Evolutionary conservation across 768 basidiomycete species (phyloP), one percentile per base, ranked within the genome.

Genomic region (Amanita molliuscula): DNA sequence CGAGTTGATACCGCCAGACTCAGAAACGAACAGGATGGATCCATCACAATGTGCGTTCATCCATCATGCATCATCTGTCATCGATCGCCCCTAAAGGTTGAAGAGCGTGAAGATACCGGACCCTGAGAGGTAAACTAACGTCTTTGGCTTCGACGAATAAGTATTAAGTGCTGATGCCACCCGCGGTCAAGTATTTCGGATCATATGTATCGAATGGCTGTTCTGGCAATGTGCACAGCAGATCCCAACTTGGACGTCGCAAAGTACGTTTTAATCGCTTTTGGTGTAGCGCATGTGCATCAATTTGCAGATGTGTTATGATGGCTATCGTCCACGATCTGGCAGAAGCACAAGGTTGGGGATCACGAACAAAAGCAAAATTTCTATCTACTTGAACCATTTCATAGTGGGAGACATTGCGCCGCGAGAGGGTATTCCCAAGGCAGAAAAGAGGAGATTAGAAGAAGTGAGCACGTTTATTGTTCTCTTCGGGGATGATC

Each of bases 1-100:
- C 3, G 28, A 25, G 18, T 51, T 36, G n/a, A 25, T 37, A 31
- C 25, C 6, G 1, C n/a, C 51, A 96, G 92, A 94, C 88, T 0
- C 92, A 97, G 61, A 95, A 93, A 63, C 78, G 95, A 7, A 96
- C 93, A 0, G 95, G 95, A 54, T 99, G 94, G 95, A 77, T 93
- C 28, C 76, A 94, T 56, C 76, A 91, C 58, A 76, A 85, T 38
- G 88, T 88, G 55, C 51, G 76, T 53, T 6, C 2, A 10, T 40
- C 28, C 1, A 18, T 49, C 36, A n/a, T n/a, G n/a, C 23, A 10
- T 20, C 9, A 26, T 26, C 20, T n/a, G 45, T 44, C 21, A 37
- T 5, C n/a, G n/a, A n/a, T n/a, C n/a, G n/a, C n/a, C 33, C 15
- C 33, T 52, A 40, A 16, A 10, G 53, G 34, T 35, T 51, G 35